Evolutionary conservation across 1,284 basidiomycete species (phyloP).

Genomic region (Malassezia pachydermatis): DNA sequence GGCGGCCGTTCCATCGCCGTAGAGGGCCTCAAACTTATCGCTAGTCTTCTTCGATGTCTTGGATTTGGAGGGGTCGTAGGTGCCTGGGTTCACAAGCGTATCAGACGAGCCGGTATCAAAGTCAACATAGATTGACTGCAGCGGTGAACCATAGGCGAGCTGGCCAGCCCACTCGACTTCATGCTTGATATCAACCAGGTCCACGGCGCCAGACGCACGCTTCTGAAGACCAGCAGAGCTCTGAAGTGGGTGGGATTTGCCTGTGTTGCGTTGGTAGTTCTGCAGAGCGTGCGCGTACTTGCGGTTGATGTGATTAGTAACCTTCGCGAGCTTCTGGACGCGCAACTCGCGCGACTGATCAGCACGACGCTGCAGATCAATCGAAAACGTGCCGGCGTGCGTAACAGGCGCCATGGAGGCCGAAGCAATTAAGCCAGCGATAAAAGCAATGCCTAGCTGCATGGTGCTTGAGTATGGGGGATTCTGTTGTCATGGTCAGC

Average conservation of each 20-base stretch:
- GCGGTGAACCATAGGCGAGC: slow-evolving; percentile 26
- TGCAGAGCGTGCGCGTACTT: slow-evolving; percentile 1
- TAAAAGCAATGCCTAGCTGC: no score
- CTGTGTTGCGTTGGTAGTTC: slow-evolving; percentile 33
- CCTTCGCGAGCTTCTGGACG: neutral
- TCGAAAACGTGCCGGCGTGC: neutral
- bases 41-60: slow-evolving; percentile 25
- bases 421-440: no score
- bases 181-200: no score
- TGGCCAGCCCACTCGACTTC: slow-evolving; percentile 35
- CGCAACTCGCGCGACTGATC: neutral
- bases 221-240: no score
- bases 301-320: neutral
- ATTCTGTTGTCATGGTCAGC: no score
- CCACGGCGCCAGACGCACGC: no score
- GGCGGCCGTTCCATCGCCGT: slow-evolving; percentile 56
- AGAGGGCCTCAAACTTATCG: slow-evolving; percentile 52
- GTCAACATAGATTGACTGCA: slow-evolving; percentile 30
- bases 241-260: slow-evolving; percentile 25
- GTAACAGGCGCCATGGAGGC: neutral
- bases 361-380: neutral
- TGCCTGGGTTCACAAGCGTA: slow-evolving; percentile 31
- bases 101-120: slow-evolving; percentile 45
- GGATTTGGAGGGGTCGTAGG: slow-evolving; percentile 27
- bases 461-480: no score